A percentile compares a stretch with the other conserved stretches of the same genome.
phyloP scores from a whole-genome alignment of 2,329 filamentous ascomycete species.

The Sporothrix protearum region DNA sequence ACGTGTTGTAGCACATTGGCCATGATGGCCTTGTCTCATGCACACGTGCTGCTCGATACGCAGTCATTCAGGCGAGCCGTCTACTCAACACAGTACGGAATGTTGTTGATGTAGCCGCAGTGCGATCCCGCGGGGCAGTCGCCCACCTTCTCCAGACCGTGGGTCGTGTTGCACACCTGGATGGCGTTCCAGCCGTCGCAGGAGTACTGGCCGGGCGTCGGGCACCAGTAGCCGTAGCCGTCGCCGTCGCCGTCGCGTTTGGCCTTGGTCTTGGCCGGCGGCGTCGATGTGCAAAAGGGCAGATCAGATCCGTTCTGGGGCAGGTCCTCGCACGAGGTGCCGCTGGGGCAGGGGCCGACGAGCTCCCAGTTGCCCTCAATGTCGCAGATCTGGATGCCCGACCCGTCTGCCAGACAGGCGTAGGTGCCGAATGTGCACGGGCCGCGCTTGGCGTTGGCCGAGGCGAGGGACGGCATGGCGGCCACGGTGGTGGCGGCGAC shows the following conservation, averaged over 20 bases:
- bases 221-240: constrained; percentile 25
- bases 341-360: constrained; percentile 32
- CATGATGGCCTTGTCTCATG: background rate
- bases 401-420: constrained; percentile 29
- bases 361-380: constrained; percentile 29
- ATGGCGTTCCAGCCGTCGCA: constrained; percentile 31
- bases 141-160: constrained; percentile 28
- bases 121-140: constrained; percentile 29
- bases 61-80: background rate
- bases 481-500: constrained; percentile 21
- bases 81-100: constrained; percentile 31
- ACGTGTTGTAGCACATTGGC: background rate
- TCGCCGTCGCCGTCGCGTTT: constrained; percentile 27
- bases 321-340: constrained; percentile 30
- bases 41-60: background rate
- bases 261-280: constrained; percentile 21
- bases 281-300: constrained; percentile 30
- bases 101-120: constrained; percentile 31
- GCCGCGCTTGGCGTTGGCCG: constrained; percentile 15
- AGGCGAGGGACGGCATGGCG: constrained; percentile 11
- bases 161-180: constrained; percentile 32
- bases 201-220: constrained; percentile 30
- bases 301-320: constrained; percentile 31
- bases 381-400: constrained; percentile 33
- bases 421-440: constrained; percentile 33